Evolutionary conservation across 768 basidiomycete genomes (phyloP), one percentile per base, ranked within the genome.

Genomic region (Pulveroboletus sp.): DNA sequence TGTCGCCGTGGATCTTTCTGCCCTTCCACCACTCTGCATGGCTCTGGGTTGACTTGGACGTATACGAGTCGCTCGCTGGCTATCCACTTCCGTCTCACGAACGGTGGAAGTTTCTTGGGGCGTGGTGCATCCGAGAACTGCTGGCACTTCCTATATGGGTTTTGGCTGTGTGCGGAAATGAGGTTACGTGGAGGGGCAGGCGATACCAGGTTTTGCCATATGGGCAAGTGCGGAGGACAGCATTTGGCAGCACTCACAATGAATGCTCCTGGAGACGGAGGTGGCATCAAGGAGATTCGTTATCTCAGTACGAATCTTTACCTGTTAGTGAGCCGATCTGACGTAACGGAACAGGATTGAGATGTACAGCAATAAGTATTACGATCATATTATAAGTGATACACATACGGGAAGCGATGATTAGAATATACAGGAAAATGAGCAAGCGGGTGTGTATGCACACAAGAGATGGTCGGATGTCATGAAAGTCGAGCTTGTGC

Each of bases 91-190:
- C 79, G 2, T 59, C 69, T 36, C 63, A 71, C 31, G 72, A 73
- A 42, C 71, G 74, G 11, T 75, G 74, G 69, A 60, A 71, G 44
- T 97, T 96, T 67, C 57, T 92, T 38, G 61, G 72, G 28, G 89
- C 92, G 7, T 99, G 93, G 92, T 65, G 74, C 15, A 71, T 77
- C 17, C 78, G 96, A 49, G 96, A 99, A 69, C 11, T 84, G 36
- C 66, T 94, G 51, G 85, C 95, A 5, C 71, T 98, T 18, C 96
- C 96, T 0, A 90, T 98, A 50, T 99, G 84, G 81, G 43, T 86
- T 7, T 72, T 85, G 54, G 95, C 89, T 6, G 80, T 99, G 36
- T 69, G 84, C 43, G 93, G 94, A 27, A 76, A 82, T 64, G 81
- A 83, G 50, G 90, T 99, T 30, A 73, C 76, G 1, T 99, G 96